Evolutionary conservation across 2,329 filamentous ascomycete species (phyloP).

Genomic region (Nothomitra cinnamomea): DNA sequence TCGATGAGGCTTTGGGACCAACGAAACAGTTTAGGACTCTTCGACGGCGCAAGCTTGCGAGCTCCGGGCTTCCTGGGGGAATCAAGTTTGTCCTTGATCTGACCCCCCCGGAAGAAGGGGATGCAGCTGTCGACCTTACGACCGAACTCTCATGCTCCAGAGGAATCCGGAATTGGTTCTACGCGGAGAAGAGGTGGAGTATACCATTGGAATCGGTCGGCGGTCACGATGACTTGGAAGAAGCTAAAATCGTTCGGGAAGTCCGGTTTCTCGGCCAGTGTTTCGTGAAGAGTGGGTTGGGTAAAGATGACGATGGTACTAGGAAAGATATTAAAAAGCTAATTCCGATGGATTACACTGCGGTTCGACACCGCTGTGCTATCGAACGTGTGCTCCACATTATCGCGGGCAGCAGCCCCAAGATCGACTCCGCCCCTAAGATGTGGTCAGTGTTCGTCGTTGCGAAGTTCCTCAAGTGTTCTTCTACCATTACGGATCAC

Average conservation of each 20-base stretch:
- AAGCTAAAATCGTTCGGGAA: neutral
- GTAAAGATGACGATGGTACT: neutral
- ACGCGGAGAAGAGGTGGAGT: slow-evolving; percentile 20
- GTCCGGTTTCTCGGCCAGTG: neutral
- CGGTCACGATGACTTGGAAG: slow-evolving; percentile 29
- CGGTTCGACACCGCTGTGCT: slow-evolving; percentile 41
- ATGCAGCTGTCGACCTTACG: slow-evolving; percentile 42
- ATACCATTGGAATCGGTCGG: slow-evolving; percentile 26
- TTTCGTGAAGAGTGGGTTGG: neutral
- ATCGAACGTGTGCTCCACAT: slow-evolving; percentile 45
- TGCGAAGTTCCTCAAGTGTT: slow-evolving; percentile 40
- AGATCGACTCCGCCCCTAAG: slow-evolving; percentile 46
- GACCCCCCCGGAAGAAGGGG: slow-evolving; percentile 42
- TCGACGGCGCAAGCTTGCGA: slow-evolving; percentile 19
- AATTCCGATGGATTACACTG: slow-evolving; percentile 39
- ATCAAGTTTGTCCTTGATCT: slow-evolving; percentile 45
- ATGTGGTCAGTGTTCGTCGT: slow-evolving; percentile 50
- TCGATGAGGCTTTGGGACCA: slow-evolving; percentile 28
- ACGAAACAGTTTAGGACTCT: slow-evolving; percentile 24
- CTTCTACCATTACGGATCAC: slow-evolving; percentile 26
- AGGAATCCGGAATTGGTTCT: slow-evolving; percentile 39
- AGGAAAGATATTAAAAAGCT: slow-evolving; percentile 2
- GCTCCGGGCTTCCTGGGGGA: slow-evolving; percentile 19
- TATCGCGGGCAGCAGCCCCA: slow-evolving; percentile 36
- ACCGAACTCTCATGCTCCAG: slow-evolving; percentile 40